These are phyloP conservation scores for Trichoderma asperelloides DNA, from an alignment of 495 filamentous ascomycete genomes.

Conservation along the genomic window DNA sequence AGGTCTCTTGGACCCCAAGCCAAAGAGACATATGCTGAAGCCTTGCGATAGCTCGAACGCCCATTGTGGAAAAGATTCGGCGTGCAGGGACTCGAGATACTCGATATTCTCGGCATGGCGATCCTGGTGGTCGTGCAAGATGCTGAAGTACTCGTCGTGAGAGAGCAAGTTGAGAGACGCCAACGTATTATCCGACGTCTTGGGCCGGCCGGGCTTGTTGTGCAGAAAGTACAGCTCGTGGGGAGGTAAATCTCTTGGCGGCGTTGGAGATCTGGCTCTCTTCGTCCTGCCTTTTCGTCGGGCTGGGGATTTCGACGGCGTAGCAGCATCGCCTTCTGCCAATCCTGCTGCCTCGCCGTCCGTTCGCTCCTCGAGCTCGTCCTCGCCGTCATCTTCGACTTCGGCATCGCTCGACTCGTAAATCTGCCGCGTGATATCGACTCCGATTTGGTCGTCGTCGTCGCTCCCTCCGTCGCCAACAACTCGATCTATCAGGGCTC, in stretches of 20 bases:
- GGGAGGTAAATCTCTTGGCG: constrained; percentile 67
- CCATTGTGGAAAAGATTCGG: constrained; percentile 83
- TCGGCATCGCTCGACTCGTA: constrained; percentile 46
- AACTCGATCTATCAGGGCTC: constrained; percentile 58
- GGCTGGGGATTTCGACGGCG: constrained; percentile 23
- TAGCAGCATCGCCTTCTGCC: constrained; percentile 11
- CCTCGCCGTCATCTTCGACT: constrained; percentile 34
- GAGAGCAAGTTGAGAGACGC: constrained; percentile 66
- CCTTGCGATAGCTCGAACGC: constrained; percentile 79
- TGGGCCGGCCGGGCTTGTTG: constrained; percentile 68
- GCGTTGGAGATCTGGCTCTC: constrained; percentile 62
- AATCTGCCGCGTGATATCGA: constrained; percentile 65
- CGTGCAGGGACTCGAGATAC: constrained; percentile 66
- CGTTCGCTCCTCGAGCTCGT: constrained; percentile 22
- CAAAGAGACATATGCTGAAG: constrained; percentile 88
- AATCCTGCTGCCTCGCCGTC: constrained; percentile 28
- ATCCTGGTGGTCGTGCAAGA: constrained; percentile 57
- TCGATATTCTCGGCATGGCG: constrained; percentile 62
- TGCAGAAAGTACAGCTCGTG: constrained; percentile 93
- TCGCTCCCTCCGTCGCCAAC: constrained; percentile 57
- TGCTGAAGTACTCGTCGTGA: constrained; percentile 82
- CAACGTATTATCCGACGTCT: constrained; percentile 82
- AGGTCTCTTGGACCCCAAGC: constrained; percentile 78
- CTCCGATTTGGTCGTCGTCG: constrained; percentile 60
- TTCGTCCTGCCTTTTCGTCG: constrained; percentile 23